phyloP scores from a whole-genome alignment of 139 green algal species.

The Parachlorella kessleri region DNA sequence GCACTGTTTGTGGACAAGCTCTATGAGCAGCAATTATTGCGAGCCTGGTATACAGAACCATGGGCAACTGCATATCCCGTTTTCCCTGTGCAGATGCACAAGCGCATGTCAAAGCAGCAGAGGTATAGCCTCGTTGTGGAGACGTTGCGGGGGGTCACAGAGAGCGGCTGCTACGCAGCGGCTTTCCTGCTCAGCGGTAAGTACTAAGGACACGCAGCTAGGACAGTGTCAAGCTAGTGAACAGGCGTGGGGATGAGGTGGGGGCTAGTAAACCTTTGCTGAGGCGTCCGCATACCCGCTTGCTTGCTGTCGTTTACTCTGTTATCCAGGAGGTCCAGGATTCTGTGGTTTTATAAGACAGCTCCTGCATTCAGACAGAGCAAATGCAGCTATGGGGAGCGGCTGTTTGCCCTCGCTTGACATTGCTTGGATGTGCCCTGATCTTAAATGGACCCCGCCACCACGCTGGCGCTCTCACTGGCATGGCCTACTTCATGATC shows the following conservation, averaged over 20 bases:
- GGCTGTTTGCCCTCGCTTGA: not conserved
- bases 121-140: slow-evolving; percentile 29
- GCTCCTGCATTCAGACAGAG: not conserved
- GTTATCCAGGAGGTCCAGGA: no score
- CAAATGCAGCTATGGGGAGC: not conserved
- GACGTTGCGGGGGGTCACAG: slow-evolving; percentile 29
- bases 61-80: not conserved
- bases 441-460: not conserved
- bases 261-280: no score
- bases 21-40: not conserved
- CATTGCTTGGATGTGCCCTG: not conserved
- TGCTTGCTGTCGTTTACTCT: no score
- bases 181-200: slow-evolving; percentile 28
- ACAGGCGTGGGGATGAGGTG: no score
- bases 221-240: no score
- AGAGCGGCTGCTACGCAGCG: slow-evolving; percentile 9
- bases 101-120: slow-evolving; percentile 28
- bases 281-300: no score
- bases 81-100: slow-evolving; percentile 19
- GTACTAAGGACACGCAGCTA: not conserved
- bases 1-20: not conserved
- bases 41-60: not conserved
- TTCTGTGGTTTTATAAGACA: no score
- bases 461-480: not conserved
- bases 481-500: no score